phyloP scores from a whole-genome alignment of 2,329 filamentous ascomycete genomes.

The Ascochyta lentis region DNA sequence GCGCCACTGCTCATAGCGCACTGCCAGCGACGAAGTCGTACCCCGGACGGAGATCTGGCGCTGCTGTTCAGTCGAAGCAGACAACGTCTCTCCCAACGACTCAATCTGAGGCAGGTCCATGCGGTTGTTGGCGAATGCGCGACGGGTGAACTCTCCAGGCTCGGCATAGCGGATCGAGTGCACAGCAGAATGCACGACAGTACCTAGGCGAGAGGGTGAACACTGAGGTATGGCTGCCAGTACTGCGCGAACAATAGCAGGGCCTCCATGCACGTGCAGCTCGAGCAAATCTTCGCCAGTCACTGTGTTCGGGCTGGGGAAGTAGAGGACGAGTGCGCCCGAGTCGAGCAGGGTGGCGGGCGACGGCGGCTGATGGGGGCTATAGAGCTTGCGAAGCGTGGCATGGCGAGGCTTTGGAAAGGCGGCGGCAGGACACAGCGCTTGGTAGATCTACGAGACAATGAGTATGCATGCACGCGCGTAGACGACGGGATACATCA shows the following conservation, averaged over 20 bases:
- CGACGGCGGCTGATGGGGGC: constrained; percentile 55
- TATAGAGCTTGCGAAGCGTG: constrained; percentile 74
- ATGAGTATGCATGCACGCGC: constrained; percentile 1
- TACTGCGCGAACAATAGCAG: constrained; percentile 86
- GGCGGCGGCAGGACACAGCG: constrained; percentile 63
- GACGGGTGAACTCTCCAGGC: constrained; percentile 91
- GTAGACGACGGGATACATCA: not conserved
- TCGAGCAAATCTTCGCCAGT: constrained; percentile 95
- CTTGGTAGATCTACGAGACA: constrained; percentile 65
- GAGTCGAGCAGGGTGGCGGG: constrained; percentile 70
- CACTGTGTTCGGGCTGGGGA: constrained; percentile 79
- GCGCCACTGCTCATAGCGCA: constrained; percentile 84
- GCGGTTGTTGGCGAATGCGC: constrained; percentile 86
- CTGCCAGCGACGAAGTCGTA: constrained; percentile 71
- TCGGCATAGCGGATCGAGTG: constrained; percentile 80
- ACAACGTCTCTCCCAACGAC: constrained; percentile 66
- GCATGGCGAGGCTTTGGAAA: constrained; percentile 69
- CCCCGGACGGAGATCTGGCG: constrained; percentile 84
- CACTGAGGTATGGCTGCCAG: constrained; percentile 75
- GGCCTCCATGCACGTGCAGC: constrained; percentile 91
- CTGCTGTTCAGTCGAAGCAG: constrained; percentile 87
- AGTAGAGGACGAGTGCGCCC: constrained; percentile 80
- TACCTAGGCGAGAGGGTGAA: constrained; percentile 5
- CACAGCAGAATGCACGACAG: not conserved
- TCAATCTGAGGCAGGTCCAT: constrained; percentile 86